Evolutionary conservation across 768 basidiomycete genomes (phyloP), one percentile per base, ranked within the genome.

Genomic region (Trametopsis cervina): DNA sequence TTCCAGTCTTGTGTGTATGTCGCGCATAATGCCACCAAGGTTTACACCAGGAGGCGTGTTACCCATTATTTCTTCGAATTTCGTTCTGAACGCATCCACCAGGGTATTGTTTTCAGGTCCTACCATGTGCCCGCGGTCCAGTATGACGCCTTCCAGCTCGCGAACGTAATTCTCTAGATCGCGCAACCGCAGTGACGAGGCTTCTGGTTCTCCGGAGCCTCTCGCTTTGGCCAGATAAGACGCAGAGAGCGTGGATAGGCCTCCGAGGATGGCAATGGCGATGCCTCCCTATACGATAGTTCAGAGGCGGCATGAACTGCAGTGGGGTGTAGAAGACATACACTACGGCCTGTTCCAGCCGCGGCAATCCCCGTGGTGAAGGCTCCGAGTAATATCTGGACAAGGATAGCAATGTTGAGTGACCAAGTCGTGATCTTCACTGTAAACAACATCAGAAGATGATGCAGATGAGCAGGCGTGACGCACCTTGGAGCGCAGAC

Each of bases 161-260:
- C 85, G 80, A 21, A 87, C 65, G 54, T 80, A 89, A 18, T 79
- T 73, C 20, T 85, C 80, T 1, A 88, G 69, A 49, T 82, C 80
- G 52, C 80, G 78, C 3, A 69, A 69, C 10, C 77, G 74, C 2
- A 66, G 60, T 24, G 71, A 68, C 0, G 82, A 83, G n/a, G 73
- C 44, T 51, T 87, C 82, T 1, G 86, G 86, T 54, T 88, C 85
- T 29, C 76, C 76, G 0, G 83, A 79, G 10, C 84, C 83, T 22
- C 84, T 77, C 21, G 76, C 72, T 11, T 80, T 77, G 2, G 85
- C 86, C 20, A 89, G 70, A 61, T 83, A 88, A 1, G 84, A 81
- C 15, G 85, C 84, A 12, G 81, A 73, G 17, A 87, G 18, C 0
- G 85, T 89, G 3, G 84, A 63, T 10, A 83, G 48, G n/a, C 79